These are phyloP conservation scores for Adansonia gregorii DNA, from an alignment of 441 rosid species.

Conservation along the genomic window DNA sequence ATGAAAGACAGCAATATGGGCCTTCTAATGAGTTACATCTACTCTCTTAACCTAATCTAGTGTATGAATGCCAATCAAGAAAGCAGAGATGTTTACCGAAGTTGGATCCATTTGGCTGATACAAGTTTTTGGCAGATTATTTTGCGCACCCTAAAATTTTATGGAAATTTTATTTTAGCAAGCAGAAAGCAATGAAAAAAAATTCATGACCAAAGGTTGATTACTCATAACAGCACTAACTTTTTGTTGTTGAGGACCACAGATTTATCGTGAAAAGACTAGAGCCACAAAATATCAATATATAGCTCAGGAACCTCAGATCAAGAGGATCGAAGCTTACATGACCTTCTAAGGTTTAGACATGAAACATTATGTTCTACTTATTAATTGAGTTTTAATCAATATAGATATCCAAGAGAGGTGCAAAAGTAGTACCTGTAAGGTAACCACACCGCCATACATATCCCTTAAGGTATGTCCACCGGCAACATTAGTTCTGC, in stretches of 20 bases:
- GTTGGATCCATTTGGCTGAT: conserved; percentile 59
- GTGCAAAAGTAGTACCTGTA: conserved; percentile 39
- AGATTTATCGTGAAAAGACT: not conserved
- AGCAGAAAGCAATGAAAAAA: conserved; percentile 23
- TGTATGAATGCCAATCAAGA: conserved; percentile 19
- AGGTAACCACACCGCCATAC: conserved; percentile 43
- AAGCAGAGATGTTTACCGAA: conserved; percentile 45
- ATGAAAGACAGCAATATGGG: conserved; percentile 16
- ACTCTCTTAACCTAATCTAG: not conserved
- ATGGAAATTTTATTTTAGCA: conserved; percentile 10
- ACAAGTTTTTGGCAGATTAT: conserved; percentile 59
- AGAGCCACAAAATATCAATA: not conserved
- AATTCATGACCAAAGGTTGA: not conserved
- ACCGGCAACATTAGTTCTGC: conserved; percentile 49
- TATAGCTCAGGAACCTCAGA: conserved; percentile 16
- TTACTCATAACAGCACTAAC: not conserved
- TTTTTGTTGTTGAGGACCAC: conserved; percentile 5
- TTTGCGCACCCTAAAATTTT: conserved; percentile 45
- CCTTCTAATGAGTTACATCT: not conserved
- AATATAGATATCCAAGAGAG: not conserved
- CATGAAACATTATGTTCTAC: not conserved
- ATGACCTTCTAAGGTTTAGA: conserved; percentile 13
- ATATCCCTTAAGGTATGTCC: conserved; percentile 44
- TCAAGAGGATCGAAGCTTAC: not conserved
- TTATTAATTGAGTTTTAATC: conserved; percentile 18